Base-by-base conservation (phyloP, 192 early-diverging fungal species). In the Rhizoclosmatium globosum region DNA sequence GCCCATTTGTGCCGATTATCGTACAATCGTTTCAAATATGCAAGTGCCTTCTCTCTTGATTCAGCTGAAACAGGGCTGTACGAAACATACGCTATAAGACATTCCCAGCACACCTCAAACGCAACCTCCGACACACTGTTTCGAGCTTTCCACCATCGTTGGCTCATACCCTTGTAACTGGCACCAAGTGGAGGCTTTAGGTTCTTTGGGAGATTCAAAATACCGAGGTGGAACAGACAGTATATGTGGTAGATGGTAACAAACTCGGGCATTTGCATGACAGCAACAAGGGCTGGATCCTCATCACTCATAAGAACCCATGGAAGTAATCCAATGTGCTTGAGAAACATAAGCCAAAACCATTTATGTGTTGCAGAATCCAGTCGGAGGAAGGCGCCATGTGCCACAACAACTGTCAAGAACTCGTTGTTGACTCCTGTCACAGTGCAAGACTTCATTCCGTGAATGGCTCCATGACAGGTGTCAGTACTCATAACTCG, bases 401-500 rank as follows among this genome's bases (percentile, higher is more conserved):
- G 61, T 1, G 39, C 23, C 11, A 64, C 13, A 21, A 23, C 17
- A 11, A 38, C 23, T 21, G 23, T 41, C 2, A 11, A 23, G 23
- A n/a, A 38, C 39, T 64, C 61, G 23, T 31, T 21, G 11, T 21
- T 31, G 11, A 21, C 1, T 11, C n/a, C 39, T 23, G 39, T 21
- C 61, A 31, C 39, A 38, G 17, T 64, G 17, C n/a, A 38, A 2
- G 17, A 21, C 23, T 64, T 64, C 61, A 64, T 41, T 2, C 39
- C 39, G 9, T 64, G n/a, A 64, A 64, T 23, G 39, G 61, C 61
- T 64, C 61, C 61, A n/a, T 64, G 61, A 21, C 17, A n/a, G 7
- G 39, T 21, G 61, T 64, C 61, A 64, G 39, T 38, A 11, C 17
- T 38, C 9, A 41, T 23, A 21, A 64, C 23, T 9, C 23, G 17